Base-by-base conservation (phyloP, 2,329 filamentous ascomycete genomes). In the Aspergillus oerlinghausenensis region DNA sequence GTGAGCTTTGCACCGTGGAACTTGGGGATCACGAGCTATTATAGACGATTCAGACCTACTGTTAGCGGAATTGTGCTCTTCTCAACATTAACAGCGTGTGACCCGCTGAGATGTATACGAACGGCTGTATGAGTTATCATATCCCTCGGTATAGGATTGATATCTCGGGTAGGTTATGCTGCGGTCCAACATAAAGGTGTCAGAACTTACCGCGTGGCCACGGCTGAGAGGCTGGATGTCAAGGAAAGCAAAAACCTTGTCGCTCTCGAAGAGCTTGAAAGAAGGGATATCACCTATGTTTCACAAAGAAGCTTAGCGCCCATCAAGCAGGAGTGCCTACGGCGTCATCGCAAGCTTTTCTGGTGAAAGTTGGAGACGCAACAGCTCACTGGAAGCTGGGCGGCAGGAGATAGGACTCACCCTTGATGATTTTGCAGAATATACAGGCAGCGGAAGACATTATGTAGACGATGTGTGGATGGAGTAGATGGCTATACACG, bases 341-440 rank as follows among this genome's bases (percentile, higher is more conserved):
- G 10, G 7, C 47, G 55, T 62, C 14, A 48, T 59, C 53, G 49
- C 32, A 38, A 51, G 43, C 43, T 14, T 11, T n/a, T 25, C 43
- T 7, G 2, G 23, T 11, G 21, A 23, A 47, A 47, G 25, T 29
- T 47, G 23, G 25, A 50, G 40, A 38, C 52, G 19, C 25, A 58
- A 49, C 49, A 58, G 26, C 35, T 54, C 38, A 50, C 21, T 25
- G 14, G 14, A 25, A 25, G 42, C 6, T 43, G 10, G 4, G 8
- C n/a, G 19, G 19, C 42, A 14, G 21, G 14, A 23, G 43, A 14
- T 14, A 14, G 21, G 5, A 55, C 67, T 53, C 75, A 84, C 93
- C 93, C 84, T 96, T 95, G 80, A 99, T 88, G 73, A 99, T 97
- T 76, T 91, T 96, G 83, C 94, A 99, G 80, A 99, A 99, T 71